Evolutionary conservation across 257 asterid genomes (phyloP), one percentile per base, ranked within the genome.

Genomic region (Solanum appendiculatum): DNA sequence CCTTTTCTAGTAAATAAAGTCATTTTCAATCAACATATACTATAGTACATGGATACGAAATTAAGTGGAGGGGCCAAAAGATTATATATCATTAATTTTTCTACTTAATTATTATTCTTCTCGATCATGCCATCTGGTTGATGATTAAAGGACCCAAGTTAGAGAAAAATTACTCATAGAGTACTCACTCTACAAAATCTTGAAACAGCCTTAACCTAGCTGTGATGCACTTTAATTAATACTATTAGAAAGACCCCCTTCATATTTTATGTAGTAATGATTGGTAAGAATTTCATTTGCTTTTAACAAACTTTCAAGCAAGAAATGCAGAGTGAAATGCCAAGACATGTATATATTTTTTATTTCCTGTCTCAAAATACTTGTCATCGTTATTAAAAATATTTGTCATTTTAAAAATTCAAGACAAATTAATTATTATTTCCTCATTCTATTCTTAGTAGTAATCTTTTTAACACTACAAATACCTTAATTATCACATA

Each of bases 231-330:
- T 77, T 54, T 66, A 81, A 16, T 42, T 25, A 15, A 7, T 11
- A 36, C 40, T 46, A 34, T 44, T 66, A 25, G 82, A 40, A 44
- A 82, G 86, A 63, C 56, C 86, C 34, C 64, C 15, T 39, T 23
- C 34, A 5, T 48, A 48, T 81, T 81, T 81, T 81, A 48, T 86
- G 87, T 87, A 84, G 87, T 80, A 84, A 89, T 86, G 56, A 91
- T 84, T 88, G 83, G 86, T 86, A 44, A 46, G 63, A 56, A 68
- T 25, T 7, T 44, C 60, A 78, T 25, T 78, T 78, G 37, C 37
- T 14, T 42, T 84, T 84, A 86, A 87, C 63, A 21, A 87, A 84
- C 27, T 88, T 91, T 87, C 87, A 82, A 86, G 85, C n/a, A 85
- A 83, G 58, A 39, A 68, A 87, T 40, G 14, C 13, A 42, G 64